These are phyloP conservation scores for Nigrospora oryzae DNA, from an alignment of 2,329 filamentous ascomycete genomes.

Conservation along the genomic window DNA sequence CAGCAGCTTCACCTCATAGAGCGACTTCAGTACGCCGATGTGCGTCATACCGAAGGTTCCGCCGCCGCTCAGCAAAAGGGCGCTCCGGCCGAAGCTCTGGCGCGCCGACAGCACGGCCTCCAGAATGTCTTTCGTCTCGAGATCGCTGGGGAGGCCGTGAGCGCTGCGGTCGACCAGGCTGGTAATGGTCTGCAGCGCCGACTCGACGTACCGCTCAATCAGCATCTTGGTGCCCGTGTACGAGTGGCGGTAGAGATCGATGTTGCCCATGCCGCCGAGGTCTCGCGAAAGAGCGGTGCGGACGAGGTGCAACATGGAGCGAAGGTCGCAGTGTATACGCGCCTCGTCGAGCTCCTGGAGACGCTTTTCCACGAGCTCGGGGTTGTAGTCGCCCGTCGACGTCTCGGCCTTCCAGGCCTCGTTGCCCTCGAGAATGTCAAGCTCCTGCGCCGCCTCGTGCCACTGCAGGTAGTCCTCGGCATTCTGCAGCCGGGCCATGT, in stretches of 20 bases:
- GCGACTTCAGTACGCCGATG: constrained; percentile 75
- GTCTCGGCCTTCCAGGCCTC: constrained; percentile 70
- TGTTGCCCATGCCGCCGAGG: constrained; percentile 78
- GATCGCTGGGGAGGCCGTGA: constrained; percentile 35
- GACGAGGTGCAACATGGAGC: constrained; percentile 70
- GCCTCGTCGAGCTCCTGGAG: constrained; percentile 68
- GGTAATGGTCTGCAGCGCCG: constrained; percentile 65
- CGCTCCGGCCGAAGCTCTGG: constrained; percentile 78
- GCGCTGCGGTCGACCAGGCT: constrained; percentile 57
- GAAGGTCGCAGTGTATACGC: constrained; percentile 61
- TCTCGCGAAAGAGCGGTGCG: constrained; percentile 74
- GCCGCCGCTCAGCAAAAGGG: constrained; percentile 74
- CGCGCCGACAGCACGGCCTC: constrained; percentile 64
- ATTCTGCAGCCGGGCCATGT: constrained; percentile 57
- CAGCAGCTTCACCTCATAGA: constrained; percentile 67
- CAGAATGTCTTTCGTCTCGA: constrained; percentile 52
- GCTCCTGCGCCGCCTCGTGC: constrained; percentile 64
- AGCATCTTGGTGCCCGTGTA: constrained; percentile 80
- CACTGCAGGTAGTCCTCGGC: constrained; percentile 65
- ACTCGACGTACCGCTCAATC: constrained; percentile 81
- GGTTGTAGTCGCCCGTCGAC: constrained; percentile 59
- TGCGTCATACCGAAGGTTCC: constrained; percentile 90
- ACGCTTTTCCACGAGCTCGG: constrained; percentile 58
- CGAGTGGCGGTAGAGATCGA: constrained; percentile 73
- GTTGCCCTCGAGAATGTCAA: constrained; percentile 74